Evolutionary conservation across 257 asterid genomes (phyloP).

Genomic region (Solanum boliviense): DNA sequence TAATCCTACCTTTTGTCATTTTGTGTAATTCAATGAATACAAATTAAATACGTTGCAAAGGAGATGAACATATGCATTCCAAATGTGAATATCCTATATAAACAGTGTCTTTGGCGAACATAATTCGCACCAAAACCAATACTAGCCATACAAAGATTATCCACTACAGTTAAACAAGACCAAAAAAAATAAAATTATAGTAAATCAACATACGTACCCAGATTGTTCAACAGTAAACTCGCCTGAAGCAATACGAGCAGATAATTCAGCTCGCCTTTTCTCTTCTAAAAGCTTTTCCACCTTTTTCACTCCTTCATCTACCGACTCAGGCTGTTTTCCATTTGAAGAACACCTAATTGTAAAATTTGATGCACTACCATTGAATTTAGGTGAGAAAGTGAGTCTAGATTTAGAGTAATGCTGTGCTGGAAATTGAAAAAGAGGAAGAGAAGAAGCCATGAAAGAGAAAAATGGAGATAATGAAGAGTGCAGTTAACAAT

Average conservation of each 20-base stretch:
- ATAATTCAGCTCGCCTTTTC: slow-evolving; percentile 69
- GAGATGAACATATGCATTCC: neutral
- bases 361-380: slow-evolving; percentile 31
- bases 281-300: slow-evolving; percentile 53
- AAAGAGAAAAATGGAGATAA: no score
- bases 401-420: slow-evolving; percentile 7
- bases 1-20: neutral
- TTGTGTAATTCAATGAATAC: neutral
- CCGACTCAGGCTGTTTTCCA: slow-evolving; percentile 25
- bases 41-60: neutral
- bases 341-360: slow-evolving; percentile 45
- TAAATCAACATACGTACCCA: slow-evolving; percentile 25
- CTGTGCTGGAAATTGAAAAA: slow-evolving; percentile 24
- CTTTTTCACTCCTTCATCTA: slow-evolving; percentile 35
- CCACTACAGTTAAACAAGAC: neutral
- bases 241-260: slow-evolving; percentile 84
- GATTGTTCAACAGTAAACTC: slow-evolving; percentile 64
- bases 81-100: neutral
- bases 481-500: neutral
- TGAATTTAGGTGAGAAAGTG: neutral
- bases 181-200: neutral
- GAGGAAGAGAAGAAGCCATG: slow-evolving; percentile 55
- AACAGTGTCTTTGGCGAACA: neutral
- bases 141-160: neutral
- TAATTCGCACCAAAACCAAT: neutral